Base-by-base conservation (phyloP, 495 filamentous ascomycete genomes). In the Astrothelium macrocarpum region DNA sequence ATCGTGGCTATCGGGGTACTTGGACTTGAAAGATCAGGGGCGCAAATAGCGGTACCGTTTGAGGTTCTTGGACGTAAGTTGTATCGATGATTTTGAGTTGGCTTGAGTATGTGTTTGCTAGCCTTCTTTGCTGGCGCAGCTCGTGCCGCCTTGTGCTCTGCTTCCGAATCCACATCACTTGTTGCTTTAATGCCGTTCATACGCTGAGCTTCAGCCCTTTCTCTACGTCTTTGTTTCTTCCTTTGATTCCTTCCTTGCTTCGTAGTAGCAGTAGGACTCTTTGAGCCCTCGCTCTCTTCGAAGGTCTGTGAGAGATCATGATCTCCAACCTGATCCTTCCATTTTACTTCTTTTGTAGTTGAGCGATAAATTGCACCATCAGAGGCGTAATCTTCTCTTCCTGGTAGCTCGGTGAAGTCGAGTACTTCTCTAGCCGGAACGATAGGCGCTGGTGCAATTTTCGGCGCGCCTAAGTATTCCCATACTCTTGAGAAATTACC, bases 401-500 rank as follows among this genome's bases (percentile, higher is more conserved):
- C 65, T 20, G 63, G 36, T 26, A 63, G 39, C 32, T 64, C 16
- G 26, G 16, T 32, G 42, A 59, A 25, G 29, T 32, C 43, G 43
- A 36, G 1, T 59, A 36, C 39, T 62, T 62, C 36, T 32, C 16
- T 42, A 49, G 63, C 59, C 11, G 67, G 53, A 4, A 70, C 59
- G 29, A 46, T 29, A 10, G 72, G 71, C 29, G 68, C 62, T 25
- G 69, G 67, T 12, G 62, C 53, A 32, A 68, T 62, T 11, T 60
- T 28, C n/a, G 74, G 68, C 26, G 72, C 65, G 43, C 71, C 75
- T 28, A 80, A 67, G 63, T 69, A 75, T 60, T 74, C 65, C 70
- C 73, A 80, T 23, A 80, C 49, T 45, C 69, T 76, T 46, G 68
- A 67, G 61, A 80, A 80, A 60, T 79, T 73, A 20, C 78, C 78